Evolutionary conservation across 352 stramenopile species (phyloP).

Genomic region (Pythium aristosporum): DNA sequence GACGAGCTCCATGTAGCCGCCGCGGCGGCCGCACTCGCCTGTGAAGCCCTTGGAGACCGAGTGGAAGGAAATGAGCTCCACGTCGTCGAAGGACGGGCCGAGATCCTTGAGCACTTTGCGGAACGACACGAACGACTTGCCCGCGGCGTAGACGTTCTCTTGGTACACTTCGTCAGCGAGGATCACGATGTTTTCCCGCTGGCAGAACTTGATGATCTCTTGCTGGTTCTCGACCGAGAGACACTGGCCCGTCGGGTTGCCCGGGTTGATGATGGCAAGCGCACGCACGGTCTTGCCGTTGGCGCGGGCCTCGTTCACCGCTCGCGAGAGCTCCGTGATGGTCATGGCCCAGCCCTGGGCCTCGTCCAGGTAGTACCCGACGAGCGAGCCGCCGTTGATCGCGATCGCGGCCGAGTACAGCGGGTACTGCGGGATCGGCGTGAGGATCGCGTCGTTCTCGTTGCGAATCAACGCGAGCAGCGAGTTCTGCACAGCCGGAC

Average conservation of each 20-base stretch:
- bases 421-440: conserved; percentile 99
- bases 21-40: conserved; percentile 96
- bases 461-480: conserved; percentile 91
- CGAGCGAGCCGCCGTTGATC: conserved; percentile 92
- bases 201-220: conserved; percentile 96
- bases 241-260: conserved; percentile 97
- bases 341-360: conserved; percentile 89
- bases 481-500: conserved; percentile 92
- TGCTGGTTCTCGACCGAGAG: conserved; percentile 87
- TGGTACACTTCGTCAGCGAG: conserved; percentile 99
- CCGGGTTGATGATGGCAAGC: conserved; percentile 99
- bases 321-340: conserved; percentile 88
- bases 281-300: conserved; percentile 92
- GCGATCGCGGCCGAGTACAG: conserved; percentile 98
- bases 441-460: conserved; percentile 89
- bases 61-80: conserved; percentile 99
- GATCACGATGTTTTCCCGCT: conserved; percentile 93
- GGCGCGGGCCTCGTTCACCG: conserved; percentile 84
- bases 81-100: conserved; percentile 69
- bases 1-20: conserved; percentile 97
- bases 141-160: conserved; percentile 97
- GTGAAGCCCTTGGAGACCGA: conserved; percentile 98
- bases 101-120: conserved; percentile 94
- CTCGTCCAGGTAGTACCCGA: conserved; percentile 98
- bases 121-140: conserved; percentile 94